These are phyloP conservation scores for Paraleonurus japonicus DNA, from an alignment of 257 asterid genomes.

Conservation along the genomic window DNA sequence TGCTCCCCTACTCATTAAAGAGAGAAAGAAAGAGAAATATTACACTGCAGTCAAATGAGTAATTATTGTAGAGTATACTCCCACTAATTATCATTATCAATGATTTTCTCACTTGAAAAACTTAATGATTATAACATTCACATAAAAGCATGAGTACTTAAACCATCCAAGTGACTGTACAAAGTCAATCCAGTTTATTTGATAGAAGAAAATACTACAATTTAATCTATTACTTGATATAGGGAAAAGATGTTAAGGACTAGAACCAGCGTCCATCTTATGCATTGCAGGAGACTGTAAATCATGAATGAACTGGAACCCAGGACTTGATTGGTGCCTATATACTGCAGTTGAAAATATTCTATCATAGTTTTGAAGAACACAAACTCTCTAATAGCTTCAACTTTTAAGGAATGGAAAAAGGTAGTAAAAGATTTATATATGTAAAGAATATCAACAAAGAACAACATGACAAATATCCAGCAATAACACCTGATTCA, in stretches of 20 bases:
- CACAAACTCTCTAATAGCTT: slow-evolving; percentile 13
- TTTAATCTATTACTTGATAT: slow-evolving; percentile 38
- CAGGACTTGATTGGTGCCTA: slow-evolving; percentile 60
- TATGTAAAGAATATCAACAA: background rate
- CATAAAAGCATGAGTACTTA: background rate
- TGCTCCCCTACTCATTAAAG: background rate
- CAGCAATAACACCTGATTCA: slow-evolving; percentile 74
- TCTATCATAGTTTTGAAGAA: slow-evolving; percentile 25
- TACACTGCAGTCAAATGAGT: background rate
- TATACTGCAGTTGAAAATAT: slow-evolving; percentile 53
- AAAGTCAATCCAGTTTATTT: slow-evolving; percentile 6
- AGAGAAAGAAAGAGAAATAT: background rate
- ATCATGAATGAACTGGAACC: slow-evolving; percentile 45
- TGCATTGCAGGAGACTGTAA: slow-evolving; percentile 34
- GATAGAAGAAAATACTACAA: slow-evolving; percentile 1
- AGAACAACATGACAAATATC: slow-evolving; percentile 10
- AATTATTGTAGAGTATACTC: background rate
- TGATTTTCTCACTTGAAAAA: slow-evolving; percentile 1
- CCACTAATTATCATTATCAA: background rate
- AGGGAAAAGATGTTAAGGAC: slow-evolving; percentile 39
- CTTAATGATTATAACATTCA: background rate
- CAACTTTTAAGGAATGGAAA: background rate
- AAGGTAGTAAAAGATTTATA: background rate
- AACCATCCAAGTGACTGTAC: slow-evolving; percentile 8
- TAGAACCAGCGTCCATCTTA: slow-evolving; percentile 37